These are phyloP conservation scores for Drechslera avenae DNA, from an alignment of 2,329 filamentous ascomycete species.

Conservation along the genomic window DNA sequence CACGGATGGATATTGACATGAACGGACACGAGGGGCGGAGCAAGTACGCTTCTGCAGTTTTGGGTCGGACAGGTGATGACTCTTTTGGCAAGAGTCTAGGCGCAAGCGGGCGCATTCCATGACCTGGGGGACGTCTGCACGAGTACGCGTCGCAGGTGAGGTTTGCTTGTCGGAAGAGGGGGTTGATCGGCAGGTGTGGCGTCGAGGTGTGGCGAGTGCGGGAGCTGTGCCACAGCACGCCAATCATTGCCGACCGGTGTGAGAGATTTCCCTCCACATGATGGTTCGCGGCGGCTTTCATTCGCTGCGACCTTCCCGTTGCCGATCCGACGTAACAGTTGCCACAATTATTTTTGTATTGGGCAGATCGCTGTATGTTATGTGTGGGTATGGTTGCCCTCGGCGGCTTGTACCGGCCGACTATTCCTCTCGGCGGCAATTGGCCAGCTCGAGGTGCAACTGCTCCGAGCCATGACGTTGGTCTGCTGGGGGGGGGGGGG, in stretches of 20 bases:
- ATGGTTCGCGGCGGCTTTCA: constrained; percentile 31
- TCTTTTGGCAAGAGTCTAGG: constrained; percentile 14
- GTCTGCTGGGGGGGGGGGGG: constrained; percentile 1
- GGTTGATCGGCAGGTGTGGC: constrained; percentile 10
- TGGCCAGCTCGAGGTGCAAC: constrained; percentile 19
- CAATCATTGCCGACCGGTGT: constrained; percentile 23
- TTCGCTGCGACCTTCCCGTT: constrained; percentile 23
- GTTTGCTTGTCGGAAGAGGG: constrained; percentile 7
- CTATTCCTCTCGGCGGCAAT: constrained; percentile 18
- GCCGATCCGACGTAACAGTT: constrained; percentile 24
- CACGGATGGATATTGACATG: constrained; percentile 8
- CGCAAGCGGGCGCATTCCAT: constrained; percentile 6
- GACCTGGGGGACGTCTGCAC: constrained; percentile 15
- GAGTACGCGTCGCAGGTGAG: constrained; percentile 29
- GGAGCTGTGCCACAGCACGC: constrained; percentile 25
- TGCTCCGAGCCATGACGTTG: constrained; percentile 5
- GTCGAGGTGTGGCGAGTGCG: constrained; percentile 12
- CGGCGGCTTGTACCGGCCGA: constrained; percentile 17
- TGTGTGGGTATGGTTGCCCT: constrained; percentile 15
- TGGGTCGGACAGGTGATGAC: constrained; percentile 4
- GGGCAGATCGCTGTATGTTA: constrained; percentile 10
- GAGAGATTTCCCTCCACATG: constrained; percentile 32
- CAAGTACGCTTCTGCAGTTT: constrained; percentile 5
- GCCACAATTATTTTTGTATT: constrained; percentile 44
- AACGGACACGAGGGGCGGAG: neutral